These are phyloP conservation scores for Rheum nobile DNA, from an alignment of 148 eudicot genomes.

Conservation along the genomic window DNA sequence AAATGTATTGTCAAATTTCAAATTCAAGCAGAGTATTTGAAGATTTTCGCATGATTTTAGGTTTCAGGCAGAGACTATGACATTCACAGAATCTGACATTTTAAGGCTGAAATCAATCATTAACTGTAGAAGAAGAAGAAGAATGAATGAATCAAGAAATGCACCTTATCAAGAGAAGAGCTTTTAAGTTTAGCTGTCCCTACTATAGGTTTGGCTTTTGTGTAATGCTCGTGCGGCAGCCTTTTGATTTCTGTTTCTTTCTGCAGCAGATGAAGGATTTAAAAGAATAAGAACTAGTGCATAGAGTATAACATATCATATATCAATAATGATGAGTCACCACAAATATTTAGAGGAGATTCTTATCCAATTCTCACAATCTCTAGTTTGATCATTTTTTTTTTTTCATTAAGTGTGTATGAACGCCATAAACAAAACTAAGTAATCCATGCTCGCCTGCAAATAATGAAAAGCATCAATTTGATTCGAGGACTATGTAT, in stretches of 20 bases:
- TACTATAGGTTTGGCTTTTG: constrained; percentile 36
- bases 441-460: neutral
- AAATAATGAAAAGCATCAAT: neutral
- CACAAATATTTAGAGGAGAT: neutral
- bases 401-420: neutral
- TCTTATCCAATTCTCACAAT: neutral
- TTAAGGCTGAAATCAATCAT: neutral
- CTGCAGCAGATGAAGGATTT: constrained; percentile 20
- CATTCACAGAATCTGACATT: neutral
- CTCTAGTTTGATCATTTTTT: neutral
- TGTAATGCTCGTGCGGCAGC: constrained; percentile 22
- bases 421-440: neutral
- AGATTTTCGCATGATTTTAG: neutral
- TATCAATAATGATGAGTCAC: neutral
- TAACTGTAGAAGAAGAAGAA: neutral
- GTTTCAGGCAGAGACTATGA: neutral
- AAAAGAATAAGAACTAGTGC: neutral
- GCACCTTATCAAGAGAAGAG: constrained; percentile 32
- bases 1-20: neutral
- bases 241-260: constrained; percentile 28
- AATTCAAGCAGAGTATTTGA: neutral
- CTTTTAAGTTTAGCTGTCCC: constrained; percentile 23
- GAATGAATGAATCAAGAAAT: neutral
- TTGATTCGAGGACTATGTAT: neutral
- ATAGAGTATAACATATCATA: neutral